Conservation (phyloP, 2,329 filamentous ascomycete species). For the Stemphylium lycopersici region DNA sequence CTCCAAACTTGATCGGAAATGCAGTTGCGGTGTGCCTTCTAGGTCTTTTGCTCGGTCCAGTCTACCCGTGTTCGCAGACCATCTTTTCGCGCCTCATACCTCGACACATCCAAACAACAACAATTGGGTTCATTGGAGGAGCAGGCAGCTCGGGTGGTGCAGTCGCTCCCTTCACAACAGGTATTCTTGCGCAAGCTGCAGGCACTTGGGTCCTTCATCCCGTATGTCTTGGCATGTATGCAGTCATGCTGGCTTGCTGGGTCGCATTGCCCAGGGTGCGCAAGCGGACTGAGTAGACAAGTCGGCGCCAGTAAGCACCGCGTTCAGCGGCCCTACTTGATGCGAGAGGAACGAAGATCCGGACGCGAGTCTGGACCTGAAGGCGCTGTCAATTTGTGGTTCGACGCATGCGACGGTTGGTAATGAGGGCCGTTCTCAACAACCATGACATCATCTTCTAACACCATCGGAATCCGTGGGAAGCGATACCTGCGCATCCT, state of each 20-base stretch:
- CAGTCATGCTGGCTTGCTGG: slow-evolving; percentile 70
- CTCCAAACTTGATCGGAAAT: slow-evolving; percentile 69
- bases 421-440: background rate
- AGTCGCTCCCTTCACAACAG: slow-evolving; percentile 69
- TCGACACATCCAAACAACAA: slow-evolving; percentile 65
- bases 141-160: slow-evolving; percentile 74
- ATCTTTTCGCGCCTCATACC: slow-evolving; percentile 68
- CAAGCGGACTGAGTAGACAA: slow-evolving; percentile 65
- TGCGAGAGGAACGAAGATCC: background rate
- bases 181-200: slow-evolving; percentile 65
- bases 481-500: background rate
- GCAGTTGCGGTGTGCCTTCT: slow-evolving; percentile 63
- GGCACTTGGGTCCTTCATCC: slow-evolving; percentile 70
- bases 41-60: slow-evolving; percentile 76
- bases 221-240: slow-evolving; percentile 70
- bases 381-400: background rate
- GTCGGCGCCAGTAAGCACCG: background rate
- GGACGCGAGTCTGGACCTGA: too few relatives aligned
- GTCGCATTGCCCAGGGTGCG: slow-evolving; percentile 60
- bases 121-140: slow-evolving; percentile 70
- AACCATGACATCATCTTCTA: background rate
- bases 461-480: background rate
- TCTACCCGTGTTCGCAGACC: slow-evolving; percentile 75
- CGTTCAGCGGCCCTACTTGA: background rate
- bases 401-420: background rate